Percentiles rank a stretch among this genome's conserved stretches.
Conservation (phyloP, 192 early-diverging fungal species). For the Phlyctochytrium planicorne region DNA sequence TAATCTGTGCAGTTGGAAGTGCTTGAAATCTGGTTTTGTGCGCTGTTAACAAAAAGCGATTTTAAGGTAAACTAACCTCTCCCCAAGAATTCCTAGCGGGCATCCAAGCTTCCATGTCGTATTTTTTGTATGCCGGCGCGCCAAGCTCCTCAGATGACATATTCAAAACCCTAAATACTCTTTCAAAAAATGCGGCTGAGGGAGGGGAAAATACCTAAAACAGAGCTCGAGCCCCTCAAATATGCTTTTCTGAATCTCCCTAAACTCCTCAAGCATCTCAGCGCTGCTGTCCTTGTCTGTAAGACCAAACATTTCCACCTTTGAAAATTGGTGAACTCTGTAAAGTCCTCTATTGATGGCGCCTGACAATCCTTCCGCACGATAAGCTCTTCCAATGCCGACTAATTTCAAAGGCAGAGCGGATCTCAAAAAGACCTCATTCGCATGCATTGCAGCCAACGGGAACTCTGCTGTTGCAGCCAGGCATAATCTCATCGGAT, state of each 20-base stretch:
- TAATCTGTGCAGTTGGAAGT: conserved; percentile 94
- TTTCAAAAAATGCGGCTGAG: no score
- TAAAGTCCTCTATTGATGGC: conserved; percentile 86
- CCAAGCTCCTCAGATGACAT: conserved; percentile 95
- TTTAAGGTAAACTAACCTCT: no score
- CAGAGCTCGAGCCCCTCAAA: conserved; percentile 79
- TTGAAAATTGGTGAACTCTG: conserved; percentile 92
- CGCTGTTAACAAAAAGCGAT: no score
- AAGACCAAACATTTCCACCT: conserved; percentile 84
- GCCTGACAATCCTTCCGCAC: conserved; percentile 86
- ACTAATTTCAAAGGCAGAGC: conserved; percentile 73
- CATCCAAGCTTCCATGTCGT: conserved; percentile 98
- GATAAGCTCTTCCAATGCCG: conserved; percentile 83
- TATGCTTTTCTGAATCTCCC: conserved; percentile 68
- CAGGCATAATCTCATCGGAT: conserved; percentile 61
- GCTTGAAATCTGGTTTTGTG: conserved; percentile 78
- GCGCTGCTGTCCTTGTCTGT: conserved; percentile 54
- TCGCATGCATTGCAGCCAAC: conserved; percentile 78
- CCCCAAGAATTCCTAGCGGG: conserved; percentile 81
- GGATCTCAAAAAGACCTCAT: conserved; percentile 56
- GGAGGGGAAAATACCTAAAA: conserved; percentile 42
- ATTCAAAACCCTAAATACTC: conserved; percentile 58
- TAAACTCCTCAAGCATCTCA: conserved; percentile 68
- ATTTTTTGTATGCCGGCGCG: conserved; percentile 85
- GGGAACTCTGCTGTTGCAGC: conserved; percentile 92